Base-by-base conservation (phyloP, 177 flowering plant species). In the Vitis hybrid region DNA sequence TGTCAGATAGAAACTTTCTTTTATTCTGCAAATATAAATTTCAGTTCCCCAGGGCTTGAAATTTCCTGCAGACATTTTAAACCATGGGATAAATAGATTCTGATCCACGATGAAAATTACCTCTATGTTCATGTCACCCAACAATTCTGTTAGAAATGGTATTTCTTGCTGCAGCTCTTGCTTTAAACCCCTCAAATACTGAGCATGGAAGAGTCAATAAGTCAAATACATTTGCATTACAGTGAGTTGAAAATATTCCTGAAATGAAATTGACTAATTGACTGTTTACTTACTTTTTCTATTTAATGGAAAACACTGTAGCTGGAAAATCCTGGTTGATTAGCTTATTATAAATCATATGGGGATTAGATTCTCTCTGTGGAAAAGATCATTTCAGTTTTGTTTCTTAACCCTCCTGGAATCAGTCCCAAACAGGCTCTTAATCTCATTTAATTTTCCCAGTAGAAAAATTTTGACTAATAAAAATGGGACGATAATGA, bases 111-210 rank as follows among this genome's bases (percentile, higher is more conserved):
- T 60, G 72, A 48, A 75, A 15, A 32, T 63, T 82, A 91, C 97
- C 92, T 87, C 87, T 19, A 48, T 61, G 68, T 72, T 76, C 63
- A 79, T 51, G 65, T 84, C 88, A 50, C 48, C 65, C 56, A 88
- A 72, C 56, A 83, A 70, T 9, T 91, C 93, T 50, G 79, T 56
- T 40, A 82, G 71, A 67, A 77, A 84, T 59, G 90, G 91, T 64
- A 91, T 81, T 82, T 88, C 97, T 52, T 84, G 80, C 69, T 62
- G 82, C 74, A 88, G 40, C 60, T 87, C 94, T 40, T 70, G 58
- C 57, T 80, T 81, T 76, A 90, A 70, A 55, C 75, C 80, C 77
- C 82, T 87, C 84, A 92, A 69, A 66, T 88, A 75, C 97, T 92
- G 92, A 60, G 40, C 56, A 75, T 70, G 49, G 3, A 70, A 59